Conservation (phyloP, 2,329 filamentous ascomycete genomes). For the Xylogone sp. region DNA sequence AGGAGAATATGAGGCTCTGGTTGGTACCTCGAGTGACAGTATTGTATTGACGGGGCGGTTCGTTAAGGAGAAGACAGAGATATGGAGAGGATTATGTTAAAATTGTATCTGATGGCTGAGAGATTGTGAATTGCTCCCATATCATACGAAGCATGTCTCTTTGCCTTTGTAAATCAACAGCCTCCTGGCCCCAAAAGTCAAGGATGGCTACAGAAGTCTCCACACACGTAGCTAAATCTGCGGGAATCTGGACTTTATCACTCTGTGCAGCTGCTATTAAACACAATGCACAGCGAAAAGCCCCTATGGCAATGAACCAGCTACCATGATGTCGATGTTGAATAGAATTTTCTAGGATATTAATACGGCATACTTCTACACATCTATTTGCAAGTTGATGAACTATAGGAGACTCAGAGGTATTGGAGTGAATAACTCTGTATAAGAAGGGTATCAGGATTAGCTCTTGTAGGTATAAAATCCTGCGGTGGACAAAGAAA, state of each 20-base stretch:
- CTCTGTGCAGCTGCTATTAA: slow-evolving; percentile 4
- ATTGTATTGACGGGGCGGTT: not conserved
- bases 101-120: not conserved
- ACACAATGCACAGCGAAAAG: slow-evolving; percentile 13
- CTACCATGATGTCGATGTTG: slow-evolving; percentile 28
- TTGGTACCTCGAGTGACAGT: not conserved
- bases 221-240: not conserved
- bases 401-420: slow-evolving; percentile 2
- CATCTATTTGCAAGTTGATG: slow-evolving; percentile 16
- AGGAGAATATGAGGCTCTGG: slow-evolving; percentile 23
- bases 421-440: slow-evolving; percentile 18
- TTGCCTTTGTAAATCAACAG: not conserved
- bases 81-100: not conserved
- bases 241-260: not conserved
- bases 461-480: slow-evolving; percentile 26
- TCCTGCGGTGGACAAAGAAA: slow-evolving; percentile 25
- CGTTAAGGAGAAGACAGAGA: not conserved
- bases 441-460: slow-evolving; percentile 30
- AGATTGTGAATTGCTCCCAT: not conserved
- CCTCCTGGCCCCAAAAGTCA: not conserved
- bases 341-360: slow-evolving; percentile 19
- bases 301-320: slow-evolving; percentile 20
- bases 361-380: slow-evolving; percentile 24
- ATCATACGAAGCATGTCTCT: not conserved
- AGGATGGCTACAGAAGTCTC: not conserved